A percentile compares a stretch with the other conserved stretches of the same genome.
Conservation (phyloP, 108 stramenopile species). For the Chaetoceros muelleri region DNA sequence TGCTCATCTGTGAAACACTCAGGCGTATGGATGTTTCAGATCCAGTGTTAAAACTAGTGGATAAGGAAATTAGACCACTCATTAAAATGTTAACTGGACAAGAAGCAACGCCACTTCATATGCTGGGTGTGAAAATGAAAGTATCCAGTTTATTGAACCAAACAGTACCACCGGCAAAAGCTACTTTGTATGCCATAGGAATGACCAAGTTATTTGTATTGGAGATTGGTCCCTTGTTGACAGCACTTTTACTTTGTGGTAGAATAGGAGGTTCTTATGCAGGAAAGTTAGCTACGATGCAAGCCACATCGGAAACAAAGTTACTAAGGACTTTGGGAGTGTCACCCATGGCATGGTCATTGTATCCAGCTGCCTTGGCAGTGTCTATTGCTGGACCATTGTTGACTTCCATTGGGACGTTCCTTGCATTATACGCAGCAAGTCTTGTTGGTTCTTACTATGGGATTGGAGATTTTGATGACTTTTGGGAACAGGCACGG, state of each 20-base stretch:
- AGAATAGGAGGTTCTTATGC: slow-evolving; percentile 73
- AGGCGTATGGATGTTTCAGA: slow-evolving; percentile 50
- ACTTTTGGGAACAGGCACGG: slow-evolving; percentile 34
- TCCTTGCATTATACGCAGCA: slow-evolving; percentile 44
- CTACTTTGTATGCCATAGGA: slow-evolving; percentile 62
- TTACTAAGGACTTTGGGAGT: slow-evolving; percentile 55
- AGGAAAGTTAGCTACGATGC: slow-evolving; percentile 71
- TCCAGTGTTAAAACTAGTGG: slow-evolving; percentile 50
- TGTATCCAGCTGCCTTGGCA: slow-evolving; percentile 51
- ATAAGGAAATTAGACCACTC: slow-evolving; percentile 54
- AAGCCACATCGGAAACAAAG: slow-evolving; percentile 68
- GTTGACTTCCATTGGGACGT: slow-evolving; percentile 53
- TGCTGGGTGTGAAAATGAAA: slow-evolving; percentile 64
- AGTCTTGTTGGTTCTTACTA: slow-evolving; percentile 45
- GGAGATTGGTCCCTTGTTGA: slow-evolving; percentile 72
- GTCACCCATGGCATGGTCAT: slow-evolving; percentile 47
- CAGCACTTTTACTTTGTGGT: slow-evolving; percentile 61
- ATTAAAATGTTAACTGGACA: slow-evolving; percentile 64
- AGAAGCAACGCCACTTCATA: slow-evolving; percentile 37
- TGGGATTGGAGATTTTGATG: slow-evolving; percentile 34
- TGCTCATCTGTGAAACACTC: slow-evolving; percentile 62
- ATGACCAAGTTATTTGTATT: slow-evolving; percentile 72
- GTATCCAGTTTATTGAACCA: slow-evolving; percentile 37
- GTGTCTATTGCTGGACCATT: slow-evolving; percentile 59
- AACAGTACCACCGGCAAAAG: slow-evolving; percentile 68